phyloP scores from a whole-genome alignment of 345 rosid species.

The Crucihimalaya himalaica region DNA sequence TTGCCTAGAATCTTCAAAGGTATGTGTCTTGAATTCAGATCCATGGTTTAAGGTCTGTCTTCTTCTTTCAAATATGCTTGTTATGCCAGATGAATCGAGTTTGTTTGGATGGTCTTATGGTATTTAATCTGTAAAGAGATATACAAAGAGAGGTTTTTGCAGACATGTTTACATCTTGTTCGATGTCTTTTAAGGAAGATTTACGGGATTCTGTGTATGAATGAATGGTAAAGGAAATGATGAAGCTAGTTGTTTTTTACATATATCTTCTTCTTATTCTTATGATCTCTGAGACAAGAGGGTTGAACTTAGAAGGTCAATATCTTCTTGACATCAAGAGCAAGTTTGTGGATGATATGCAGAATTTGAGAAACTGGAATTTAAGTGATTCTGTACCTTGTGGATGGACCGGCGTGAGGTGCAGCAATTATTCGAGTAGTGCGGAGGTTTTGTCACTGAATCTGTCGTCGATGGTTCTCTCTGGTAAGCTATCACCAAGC shows the following conservation, averaged over 20 bases:
- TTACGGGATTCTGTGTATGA: constrained; percentile 41
- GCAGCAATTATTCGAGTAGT: constrained; percentile 44
- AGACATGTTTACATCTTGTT: constrained; percentile 16
- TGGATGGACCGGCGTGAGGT: constrained; percentile 75
- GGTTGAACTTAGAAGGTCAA: constrained; percentile 69
- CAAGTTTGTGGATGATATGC: constrained; percentile 49
- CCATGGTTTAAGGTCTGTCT: constrained; percentile 4
- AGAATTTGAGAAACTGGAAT: constrained; percentile 61
- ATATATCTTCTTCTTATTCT: constrained; percentile 27
- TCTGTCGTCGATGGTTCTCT: constrained; percentile 62
- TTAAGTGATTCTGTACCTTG: constrained; percentile 72
- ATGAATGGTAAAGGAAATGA: constrained; percentile 38
- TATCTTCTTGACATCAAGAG: constrained; percentile 63
- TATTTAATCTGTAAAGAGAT: neutral
- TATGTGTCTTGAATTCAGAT: constrained; percentile 22
- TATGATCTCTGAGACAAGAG: constrained; percentile 49
- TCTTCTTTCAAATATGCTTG: neutral
- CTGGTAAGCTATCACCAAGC: constrained; percentile 72
- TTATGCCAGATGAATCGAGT: neutral
- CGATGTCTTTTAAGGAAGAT: constrained; percentile 16
- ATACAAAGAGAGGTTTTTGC: neutral
- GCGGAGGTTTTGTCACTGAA: constrained; percentile 59
- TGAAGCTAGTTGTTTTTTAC: constrained; percentile 21
- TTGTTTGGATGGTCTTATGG: constrained; percentile 17
- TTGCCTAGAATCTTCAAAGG: constrained; percentile 19